phyloP scores from a whole-genome alignment of 768 basidiomycete genomes.

The Cystofilobasidium macerans region DNA sequence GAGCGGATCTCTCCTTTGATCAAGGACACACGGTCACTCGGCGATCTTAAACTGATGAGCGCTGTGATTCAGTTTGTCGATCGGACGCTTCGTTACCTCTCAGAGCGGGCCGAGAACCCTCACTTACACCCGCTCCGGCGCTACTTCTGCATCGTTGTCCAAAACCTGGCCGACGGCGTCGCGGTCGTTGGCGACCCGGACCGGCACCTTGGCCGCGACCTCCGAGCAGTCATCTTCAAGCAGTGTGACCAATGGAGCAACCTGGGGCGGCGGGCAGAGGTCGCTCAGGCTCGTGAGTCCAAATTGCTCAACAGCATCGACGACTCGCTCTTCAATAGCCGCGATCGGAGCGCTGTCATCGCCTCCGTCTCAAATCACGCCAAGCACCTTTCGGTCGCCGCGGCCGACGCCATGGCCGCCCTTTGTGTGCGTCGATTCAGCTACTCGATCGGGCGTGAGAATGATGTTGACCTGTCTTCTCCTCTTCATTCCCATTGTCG shows the following conservation, averaged over 20 bases:
- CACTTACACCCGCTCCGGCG: slow-evolving; percentile 69
- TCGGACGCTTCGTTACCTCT: slow-evolving; percentile 68
- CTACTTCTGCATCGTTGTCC: slow-evolving; percentile 81
- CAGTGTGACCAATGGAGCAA: slow-evolving; percentile 92
- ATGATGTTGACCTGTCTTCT: no score
- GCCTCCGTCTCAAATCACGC: slow-evolving; percentile 30
- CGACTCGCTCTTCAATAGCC: neutral
- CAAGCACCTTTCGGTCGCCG: slow-evolving; percentile 60
- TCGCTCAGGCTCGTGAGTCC: slow-evolving; percentile 56
- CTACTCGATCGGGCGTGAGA: slow-evolving; percentile 10
- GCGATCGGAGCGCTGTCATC: slow-evolving; percentile 2
- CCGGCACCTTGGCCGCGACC: slow-evolving; percentile 60
- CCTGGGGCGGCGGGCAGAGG: slow-evolving; percentile 61
- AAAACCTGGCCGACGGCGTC: slow-evolving; percentile 69
- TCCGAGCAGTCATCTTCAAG: slow-evolving; percentile 67
- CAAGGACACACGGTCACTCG: slow-evolving; percentile 56
- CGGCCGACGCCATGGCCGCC: slow-evolving; percentile 75
- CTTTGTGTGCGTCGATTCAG: slow-evolving; percentile 58
- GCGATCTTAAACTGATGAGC: slow-evolving; percentile 59
- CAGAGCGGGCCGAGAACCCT: slow-evolving; percentile 59
- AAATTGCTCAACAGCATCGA: slow-evolving; percentile 50
- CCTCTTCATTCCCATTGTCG: no score
- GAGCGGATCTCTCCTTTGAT: slow-evolving; percentile 68
- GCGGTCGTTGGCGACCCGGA: slow-evolving; percentile 56
- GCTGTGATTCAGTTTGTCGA: slow-evolving; percentile 78